Evolutionary conservation across 768 basidiomycete species (phyloP).

Genomic region (Mycena kentingensis): DNA sequence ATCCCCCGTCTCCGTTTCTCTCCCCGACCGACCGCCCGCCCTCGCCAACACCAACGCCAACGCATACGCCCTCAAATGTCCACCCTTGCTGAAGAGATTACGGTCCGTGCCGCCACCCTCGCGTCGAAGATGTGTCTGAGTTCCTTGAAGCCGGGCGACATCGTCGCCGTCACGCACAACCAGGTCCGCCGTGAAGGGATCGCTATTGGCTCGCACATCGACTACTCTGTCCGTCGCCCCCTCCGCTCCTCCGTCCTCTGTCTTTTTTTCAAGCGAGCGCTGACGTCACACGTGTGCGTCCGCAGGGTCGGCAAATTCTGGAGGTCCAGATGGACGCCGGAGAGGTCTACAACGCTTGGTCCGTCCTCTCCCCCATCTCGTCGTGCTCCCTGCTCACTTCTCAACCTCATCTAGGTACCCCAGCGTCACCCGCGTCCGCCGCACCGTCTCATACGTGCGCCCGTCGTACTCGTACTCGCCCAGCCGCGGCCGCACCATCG

Average conservation of each 20-base stretch:
- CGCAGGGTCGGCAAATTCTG: constrained; percentile 80
- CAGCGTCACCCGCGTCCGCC: constrained; percentile 74
- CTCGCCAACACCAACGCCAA: too few species aligned
- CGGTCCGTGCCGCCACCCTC: background rate
- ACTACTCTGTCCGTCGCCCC: constrained; percentile 57
- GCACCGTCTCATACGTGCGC: constrained; percentile 65
- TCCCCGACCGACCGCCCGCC: background rate
- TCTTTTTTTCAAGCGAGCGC: constrained; percentile 3
- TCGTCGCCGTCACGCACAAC: constrained; percentile 75
- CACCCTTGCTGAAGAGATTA: constrained; percentile 11
- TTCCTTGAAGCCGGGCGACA: constrained; percentile 66
- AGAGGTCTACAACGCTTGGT: constrained; percentile 73
- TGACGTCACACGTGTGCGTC: background rate
- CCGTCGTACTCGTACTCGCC: too few species aligned
- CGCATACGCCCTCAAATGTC: background rate
- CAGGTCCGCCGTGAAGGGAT: constrained; percentile 76
- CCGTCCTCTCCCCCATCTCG: constrained; percentile 15
- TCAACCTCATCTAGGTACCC: constrained; percentile 55
- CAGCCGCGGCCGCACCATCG: constrained; percentile 55
- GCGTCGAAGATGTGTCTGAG: background rate
- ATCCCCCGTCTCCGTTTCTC: constrained; percentile 7
- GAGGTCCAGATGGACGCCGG: constrained; percentile 77
- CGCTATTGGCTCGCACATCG: constrained; percentile 74
- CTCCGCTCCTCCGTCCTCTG: background rate
- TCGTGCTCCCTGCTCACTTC: background rate